Base-by-base conservation (phyloP, 768 basidiomycete species). In the Calocera viscosa region DNA sequence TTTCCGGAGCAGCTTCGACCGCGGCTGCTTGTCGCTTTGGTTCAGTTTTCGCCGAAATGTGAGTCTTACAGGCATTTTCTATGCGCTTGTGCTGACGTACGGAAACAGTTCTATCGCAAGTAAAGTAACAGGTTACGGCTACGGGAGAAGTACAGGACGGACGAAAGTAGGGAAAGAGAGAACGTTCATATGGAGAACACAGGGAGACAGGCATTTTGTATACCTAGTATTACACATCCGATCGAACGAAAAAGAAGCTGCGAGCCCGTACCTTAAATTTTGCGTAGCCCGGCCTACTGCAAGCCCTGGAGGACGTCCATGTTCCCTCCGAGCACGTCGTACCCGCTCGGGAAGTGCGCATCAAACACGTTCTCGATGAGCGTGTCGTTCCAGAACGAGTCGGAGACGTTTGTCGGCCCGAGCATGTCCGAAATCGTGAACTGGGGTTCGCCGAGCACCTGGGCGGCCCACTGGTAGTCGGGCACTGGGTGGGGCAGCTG, bases 41-140 rank as follows among this genome's bases (percentile, higher is more conserved):
- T 95, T 97, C 79, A 93, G 91, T 77, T 96, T 95, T 83, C 86
- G 91, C 47, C 87, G 91, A 66, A 93, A 91, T 76, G 91, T 94
- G 75, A 79, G 91, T 80, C n/a, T 35, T 19, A 24, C 67, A 34
- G 32, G 33, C 32, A 19, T 47, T 47, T 19, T 60, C 68, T 68
- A 60, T 22, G 22, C 35, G 49, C 49, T 63, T 69, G 66, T 68
- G 64, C 67, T 64, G 66, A 67, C 70, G 71, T 35, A 74, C 69
- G 67, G 68, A n/a, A 41, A 40, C 68, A 90, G 89, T 91, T 90
- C 77, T 91, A 91, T 76, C 86, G 89, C 74, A 91, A 91, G 77
- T 91, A 80, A 67, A 35, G 16, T 66, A 12, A 60, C 53, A 60
- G 26, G 16, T 22, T 60, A 60, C 11, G 14, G 30, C 14, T 60